Evolutionary conservation across 306 rosid species (phyloP), one percentile per base, ranked within the genome.

Genomic region (Astragalus glycyphyllos): DNA sequence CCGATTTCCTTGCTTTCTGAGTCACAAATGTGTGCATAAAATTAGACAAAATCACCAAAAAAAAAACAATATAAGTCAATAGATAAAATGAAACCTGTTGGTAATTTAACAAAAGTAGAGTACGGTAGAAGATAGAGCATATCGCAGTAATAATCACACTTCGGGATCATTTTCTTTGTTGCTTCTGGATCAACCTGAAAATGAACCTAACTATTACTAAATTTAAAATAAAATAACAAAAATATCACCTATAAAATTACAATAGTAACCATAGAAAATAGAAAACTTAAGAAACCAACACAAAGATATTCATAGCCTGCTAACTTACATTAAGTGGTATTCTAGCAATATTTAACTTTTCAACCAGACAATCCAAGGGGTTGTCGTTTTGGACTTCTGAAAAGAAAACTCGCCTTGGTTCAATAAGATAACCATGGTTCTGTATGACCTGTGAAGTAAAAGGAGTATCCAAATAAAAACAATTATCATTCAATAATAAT

Each of bases 371-470:
- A 50, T 90, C 90, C 67, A 92, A n/a, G 0, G 89, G 85, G 54
- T 92, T 92, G 41, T 73, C 89, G n/a, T 92, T 84, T 0, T 65
- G 85, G 4, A 92, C 65, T 56, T 92, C 90, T 3, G 98, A 92
- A 65, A 81, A 87, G 79, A 90, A 92, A 15, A 92, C 88, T 12
- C 98, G 86, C 49, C 74, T 85, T 6, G 65, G 31, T 4, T 88
- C 89, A 77, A 90, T 82, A 17, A 86, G 88, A 40, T 81, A 26
- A 5, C 44, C 81, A 12, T 44, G 75, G 10, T 76, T 48, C 69
- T 85, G 77, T 20, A 93, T 66, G 4, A 82, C 96, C 98, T 93
- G 48, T 8, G 61, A 29, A 4, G 10, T 11, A 47, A 2, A 40
- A 29, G 8, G 14, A 3, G 8, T 10, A 61, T 53, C 23, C 5